A percentile compares a stretch with the other conserved stretches of the same genome.
Evolutionary conservation across 78 protist species (phyloP).

Genomic region (Guillardia theta): DNA sequence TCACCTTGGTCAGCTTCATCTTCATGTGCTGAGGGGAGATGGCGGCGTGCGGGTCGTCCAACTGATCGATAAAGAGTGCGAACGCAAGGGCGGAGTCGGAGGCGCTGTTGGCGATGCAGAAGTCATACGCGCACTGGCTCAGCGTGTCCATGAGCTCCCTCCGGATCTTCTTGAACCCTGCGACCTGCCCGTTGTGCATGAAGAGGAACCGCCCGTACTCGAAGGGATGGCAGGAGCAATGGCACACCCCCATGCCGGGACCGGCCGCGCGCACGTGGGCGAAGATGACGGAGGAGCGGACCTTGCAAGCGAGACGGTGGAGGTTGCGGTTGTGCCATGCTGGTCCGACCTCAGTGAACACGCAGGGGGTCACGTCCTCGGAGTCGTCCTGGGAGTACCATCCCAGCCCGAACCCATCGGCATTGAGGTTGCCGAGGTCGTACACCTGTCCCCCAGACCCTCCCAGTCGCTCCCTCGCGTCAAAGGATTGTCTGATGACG

Average conservation of each 20-base stretch:
- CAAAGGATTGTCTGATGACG: constrained; percentile 46
- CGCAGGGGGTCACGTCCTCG: constrained; percentile 45
- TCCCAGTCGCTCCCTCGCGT: constrained; percentile 20
- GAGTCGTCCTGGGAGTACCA: constrained; percentile 54
- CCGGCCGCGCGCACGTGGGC: constrained; percentile 71
- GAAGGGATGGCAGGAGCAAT: constrained; percentile 63
- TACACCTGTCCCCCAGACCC: background rate
- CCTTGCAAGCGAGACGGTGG: constrained; percentile 18
- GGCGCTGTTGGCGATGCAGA: constrained; percentile 14
- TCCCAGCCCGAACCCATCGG: constrained; percentile 69
- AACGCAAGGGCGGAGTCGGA: constrained; percentile 45
- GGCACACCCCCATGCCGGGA: constrained; percentile 46
- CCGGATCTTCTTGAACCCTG: background rate
- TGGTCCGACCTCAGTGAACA: constrained; percentile 53
- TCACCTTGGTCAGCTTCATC: background rate
- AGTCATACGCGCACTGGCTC: background rate
- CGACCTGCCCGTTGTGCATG: constrained; percentile 69
- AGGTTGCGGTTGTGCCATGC: constrained; percentile 65
- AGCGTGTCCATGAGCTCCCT: constrained; percentile 18
- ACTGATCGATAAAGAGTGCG: constrained; percentile 40
- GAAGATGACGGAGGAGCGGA: constrained; percentile 41
- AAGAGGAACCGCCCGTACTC: constrained; percentile 28
- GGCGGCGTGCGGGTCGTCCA: background rate
- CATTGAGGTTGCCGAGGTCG: constrained; percentile 46
- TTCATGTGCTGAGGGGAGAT: background rate